Evolutionary conservation across 441 rosid species (phyloP), one percentile per base, ranked within the genome.

Genomic region (Capsella rubella): DNA sequence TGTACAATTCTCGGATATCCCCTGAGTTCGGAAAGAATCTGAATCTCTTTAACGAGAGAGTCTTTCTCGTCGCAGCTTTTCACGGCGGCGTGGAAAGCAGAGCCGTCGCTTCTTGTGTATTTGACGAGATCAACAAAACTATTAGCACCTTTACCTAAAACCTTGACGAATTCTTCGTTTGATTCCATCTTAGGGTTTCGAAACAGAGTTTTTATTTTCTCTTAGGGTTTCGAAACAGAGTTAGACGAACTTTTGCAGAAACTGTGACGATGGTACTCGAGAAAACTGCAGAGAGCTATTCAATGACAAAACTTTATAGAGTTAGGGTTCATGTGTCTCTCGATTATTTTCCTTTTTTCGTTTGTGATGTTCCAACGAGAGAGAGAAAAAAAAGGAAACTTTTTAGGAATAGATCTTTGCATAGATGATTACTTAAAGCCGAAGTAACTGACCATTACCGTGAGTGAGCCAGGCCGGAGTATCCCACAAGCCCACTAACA

Each of bases 1-100:
- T 71, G 4, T 1, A 61, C 43, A 51, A 71, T 60, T 4, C 52
- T 21, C 1, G 75, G 75, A 50, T 16, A 50, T 12, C 50, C 67
- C 14, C 13, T 27, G 18, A 60, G 68, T 61, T 71, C 3, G 8
- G 11, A 16, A 25, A 71, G 60, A 60, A 71, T 60, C 18, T 4
- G 5, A 27, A 60, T 0, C 40, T 71, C 75, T 15, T 6, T 28
- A 3, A 13, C 3, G 8, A 70, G 39, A 25, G 32, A 12, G 11
- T 58, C 10, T 45, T 32, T n/a, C 0, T 8, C 11, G 3, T 18
- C 2, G 3, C 18, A 35, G 27, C 18, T 21, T 32, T 70, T 70
- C 0, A 49, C 58, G 49, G 74, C 74, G 29, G 49, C 54, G 39
- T 27, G 16, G 15, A 21, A 35, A 3, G 61, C 27, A 6, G 51